Base-by-base conservation (phyloP, 2,329 filamentous ascomycete species). In the Xylariaceae sp. region DNA sequence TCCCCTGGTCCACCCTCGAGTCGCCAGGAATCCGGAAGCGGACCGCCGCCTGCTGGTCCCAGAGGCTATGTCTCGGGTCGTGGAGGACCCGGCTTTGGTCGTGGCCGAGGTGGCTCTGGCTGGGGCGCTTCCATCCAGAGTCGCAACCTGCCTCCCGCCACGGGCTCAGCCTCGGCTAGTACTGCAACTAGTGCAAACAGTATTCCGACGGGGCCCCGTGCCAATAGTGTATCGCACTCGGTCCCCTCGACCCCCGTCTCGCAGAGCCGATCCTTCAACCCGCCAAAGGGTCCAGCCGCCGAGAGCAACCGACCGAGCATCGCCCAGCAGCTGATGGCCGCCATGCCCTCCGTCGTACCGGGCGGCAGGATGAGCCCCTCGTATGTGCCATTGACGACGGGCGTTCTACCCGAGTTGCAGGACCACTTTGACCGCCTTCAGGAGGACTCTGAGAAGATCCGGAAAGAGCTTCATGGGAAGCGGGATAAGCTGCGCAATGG, bases 401-500 rank as follows among this genome's bases (percentile, higher is more conserved):
- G 78, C 14, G 74, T 82, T 19, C 71, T 74, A 31, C 73, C 75
- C 11, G 80, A 83, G 39, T 65, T 81, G 14, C 77, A 81, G 53
- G 63, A 72, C n/a, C 77, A 81, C 61, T 75, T 73, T 56, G 69
- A 71, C 32, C 77, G 77, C 51, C 69, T 82, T 11, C 73, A 71
- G 50, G 79, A 82, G 36, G 80, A 83, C 41, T 80, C 82, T 59
- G 80, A 82, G 62, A 75, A 75, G 53, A 58, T 81, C 33, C 72
- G 80, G 1, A 72, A 77, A 39, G 80, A 83, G 46, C 65, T 80
- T 30, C 71, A 74, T 17, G 59, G 58, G 19, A 80, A 78, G 60
- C 75, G 82, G 58, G 80, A 82, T 39, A 74, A 74, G 53, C 64
- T 82, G 36, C 71, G 78, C 30, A 76, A 74, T 64, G 77, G 71